phyloP scores from a whole-genome alignment of 139 green algal species.

The Micromonas commoda region DNA sequence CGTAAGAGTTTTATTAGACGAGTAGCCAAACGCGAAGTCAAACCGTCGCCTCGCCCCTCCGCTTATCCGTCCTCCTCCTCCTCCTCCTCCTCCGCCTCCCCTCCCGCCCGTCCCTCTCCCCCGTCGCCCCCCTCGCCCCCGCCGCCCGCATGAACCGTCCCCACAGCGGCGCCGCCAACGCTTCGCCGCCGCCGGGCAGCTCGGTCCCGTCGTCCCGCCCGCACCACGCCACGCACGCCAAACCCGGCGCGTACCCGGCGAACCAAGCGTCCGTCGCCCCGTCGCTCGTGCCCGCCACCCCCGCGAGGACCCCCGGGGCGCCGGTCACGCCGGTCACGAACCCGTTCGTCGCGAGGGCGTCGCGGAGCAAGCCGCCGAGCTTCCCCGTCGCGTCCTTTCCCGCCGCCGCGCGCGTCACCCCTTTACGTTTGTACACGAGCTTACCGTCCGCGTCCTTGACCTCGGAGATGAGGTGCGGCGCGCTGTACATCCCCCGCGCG shows the following conservation, averaged over 20 bases:
- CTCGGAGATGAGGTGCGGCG: constrained; percentile 40
- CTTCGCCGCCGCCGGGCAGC: constrained; percentile 19
- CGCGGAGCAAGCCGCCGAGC: constrained; percentile 34
- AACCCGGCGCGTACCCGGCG: constrained; percentile 46
- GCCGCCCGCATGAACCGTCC: constrained; percentile 33
- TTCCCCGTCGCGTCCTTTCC: constrained; percentile 12
- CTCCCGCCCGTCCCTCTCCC: constrained; percentile 22
- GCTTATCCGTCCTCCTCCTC: no score
- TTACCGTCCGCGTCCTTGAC: constrained; percentile 25
- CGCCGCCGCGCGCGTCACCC: not conserved
- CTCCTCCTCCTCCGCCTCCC: not conserved
- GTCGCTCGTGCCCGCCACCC: constrained; percentile 53
- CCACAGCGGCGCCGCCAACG: constrained; percentile 33
- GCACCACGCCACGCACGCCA: constrained; percentile 43
- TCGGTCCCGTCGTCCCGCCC: constrained; percentile 8
- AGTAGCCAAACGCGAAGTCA: no score
- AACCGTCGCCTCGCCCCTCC: no score
- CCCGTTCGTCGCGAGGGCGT: not conserved
- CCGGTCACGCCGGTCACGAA: not conserved
- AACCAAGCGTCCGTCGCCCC: constrained; percentile 54
- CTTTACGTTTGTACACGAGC: constrained; percentile 20
- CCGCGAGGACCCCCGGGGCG: constrained; percentile 18
- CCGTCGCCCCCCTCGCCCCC: constrained; percentile 2
- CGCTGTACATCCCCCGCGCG: constrained; percentile 35
- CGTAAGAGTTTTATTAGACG: no score